These are phyloP conservation scores for Fragilaria crotonensis DNA, from an alignment of 108 stramenopile species.

Conservation along the genomic window DNA sequence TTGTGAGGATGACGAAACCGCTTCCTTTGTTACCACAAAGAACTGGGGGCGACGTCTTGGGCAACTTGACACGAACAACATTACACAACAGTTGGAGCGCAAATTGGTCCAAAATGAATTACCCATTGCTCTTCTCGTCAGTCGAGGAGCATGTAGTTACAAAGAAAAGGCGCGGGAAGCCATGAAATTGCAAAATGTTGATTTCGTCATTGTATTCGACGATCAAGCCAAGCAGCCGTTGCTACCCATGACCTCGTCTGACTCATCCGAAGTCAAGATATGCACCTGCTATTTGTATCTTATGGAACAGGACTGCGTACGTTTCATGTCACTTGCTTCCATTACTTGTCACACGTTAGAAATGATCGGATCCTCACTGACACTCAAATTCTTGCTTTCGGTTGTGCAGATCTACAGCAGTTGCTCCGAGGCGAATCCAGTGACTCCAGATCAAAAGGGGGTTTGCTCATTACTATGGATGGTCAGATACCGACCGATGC, in stretches of 20 bases:
- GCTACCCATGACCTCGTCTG: constrained; percentile 24
- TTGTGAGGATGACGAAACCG: neutral
- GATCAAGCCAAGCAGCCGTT: constrained; percentile 6
- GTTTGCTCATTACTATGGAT: no score
- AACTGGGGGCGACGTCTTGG: no score
- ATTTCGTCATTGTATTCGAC: constrained; percentile 29
- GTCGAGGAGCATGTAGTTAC: constrained; percentile 50
- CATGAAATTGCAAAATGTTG: constrained; percentile 11
- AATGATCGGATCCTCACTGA: no score
- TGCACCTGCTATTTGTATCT: constrained; percentile 29
- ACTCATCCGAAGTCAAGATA: constrained; percentile 5
- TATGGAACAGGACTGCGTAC: constrained; percentile 16
- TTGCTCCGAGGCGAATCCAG: no score
- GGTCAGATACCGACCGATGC: no score
- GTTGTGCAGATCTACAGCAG: no score
- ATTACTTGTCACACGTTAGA: no score
- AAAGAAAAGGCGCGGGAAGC: constrained; percentile 50
- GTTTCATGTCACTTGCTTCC: no score
- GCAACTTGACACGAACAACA: no score
- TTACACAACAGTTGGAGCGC: neutral
- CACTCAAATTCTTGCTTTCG: no score
- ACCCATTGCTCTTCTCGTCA: constrained; percentile 43
- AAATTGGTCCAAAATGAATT: constrained; percentile 1
- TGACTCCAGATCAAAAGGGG: no score
- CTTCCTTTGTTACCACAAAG: neutral